Evolutionary conservation across 192 early-diverging fungal genomes (phyloP).

Genomic region (Chytriomyces confervae): DNA sequence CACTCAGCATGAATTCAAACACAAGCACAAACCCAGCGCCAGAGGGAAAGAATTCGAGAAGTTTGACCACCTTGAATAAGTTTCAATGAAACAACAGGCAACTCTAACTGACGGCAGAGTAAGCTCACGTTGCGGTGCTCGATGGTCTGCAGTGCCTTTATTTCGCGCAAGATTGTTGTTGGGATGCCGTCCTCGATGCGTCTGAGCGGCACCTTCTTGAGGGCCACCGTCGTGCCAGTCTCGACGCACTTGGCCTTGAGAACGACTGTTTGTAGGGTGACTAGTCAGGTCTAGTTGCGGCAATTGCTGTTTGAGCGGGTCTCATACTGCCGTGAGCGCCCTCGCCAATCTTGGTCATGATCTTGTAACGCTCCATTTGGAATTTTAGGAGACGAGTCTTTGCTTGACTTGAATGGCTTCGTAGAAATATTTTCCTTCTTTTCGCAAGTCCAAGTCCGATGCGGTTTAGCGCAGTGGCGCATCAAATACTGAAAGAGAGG

Average conservation of each 20-base stretch:
- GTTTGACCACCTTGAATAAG: conserved; percentile 50
- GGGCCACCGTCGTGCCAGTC: conserved; percentile 57
- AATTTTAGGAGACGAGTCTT: background rate
- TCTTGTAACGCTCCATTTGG: conserved; percentile 41
- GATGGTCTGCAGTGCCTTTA: conserved; percentile 62
- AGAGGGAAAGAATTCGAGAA: conserved; percentile 55
- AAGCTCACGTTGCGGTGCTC: conserved; percentile 57
- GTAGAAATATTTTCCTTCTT: background rate
- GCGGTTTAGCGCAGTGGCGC: background rate
- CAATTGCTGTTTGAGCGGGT: background rate
- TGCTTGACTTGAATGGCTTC: background rate
- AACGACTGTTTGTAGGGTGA: conserved; percentile 26
- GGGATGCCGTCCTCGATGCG: conserved; percentile 61
- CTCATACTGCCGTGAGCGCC: conserved; percentile 54
- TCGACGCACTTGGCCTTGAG: conserved; percentile 60
- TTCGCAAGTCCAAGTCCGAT: background rate
- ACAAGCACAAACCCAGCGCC: conserved; percentile 59
- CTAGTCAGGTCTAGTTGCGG: background rate
- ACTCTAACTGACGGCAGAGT: conserved; percentile 3
- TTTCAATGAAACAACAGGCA: conserved; percentile 3
- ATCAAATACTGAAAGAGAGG: background rate
- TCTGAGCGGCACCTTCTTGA: conserved; percentile 61
- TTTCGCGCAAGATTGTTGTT: conserved; percentile 61
- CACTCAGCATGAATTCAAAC: conserved; percentile 62
- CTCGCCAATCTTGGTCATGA: conserved; percentile 56